Base-by-base conservation (phyloP, 106 monocot genomes). In the Agapanthus africanus region DNA sequence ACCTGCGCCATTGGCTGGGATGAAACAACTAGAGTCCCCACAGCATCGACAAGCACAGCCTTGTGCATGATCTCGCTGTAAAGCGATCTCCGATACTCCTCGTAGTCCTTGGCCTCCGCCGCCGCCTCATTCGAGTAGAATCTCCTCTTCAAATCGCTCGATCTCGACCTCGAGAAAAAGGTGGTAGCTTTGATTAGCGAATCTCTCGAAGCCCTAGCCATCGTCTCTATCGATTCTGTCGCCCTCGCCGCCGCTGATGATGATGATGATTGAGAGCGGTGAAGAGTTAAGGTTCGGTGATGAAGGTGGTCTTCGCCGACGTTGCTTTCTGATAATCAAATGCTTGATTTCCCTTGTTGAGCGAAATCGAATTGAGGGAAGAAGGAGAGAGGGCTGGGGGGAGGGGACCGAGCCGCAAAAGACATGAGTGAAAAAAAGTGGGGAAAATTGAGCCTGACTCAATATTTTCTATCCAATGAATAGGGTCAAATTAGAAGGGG, bases 1-100 rank as follows among this genome's bases (percentile, higher is more conserved):
- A 94, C 91, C 87, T 95, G 85, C 14, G 91, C 86, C 81, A 84
- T 91, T 21, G 91, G 88, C 76, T 95, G 85, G 8, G 95, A 83
- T 0, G 95, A 91, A 3, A 77, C 80, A 37, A 95, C 19, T 26
- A 95, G 91, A n/a, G 95, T 95, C 27, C 95, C 95, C 19, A 86
- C 95, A 38, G 91, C 95, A 70, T 95, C 95, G 38, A 95, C 95
- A 40, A 95, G 88, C 32, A 95, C 73, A 2, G 91, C 95, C 68
- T 73, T 91, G 76, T 95, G 88, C 1, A 91, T 95, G 78, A 95
- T 80, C 34, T 86, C 85, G 13, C 95, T 91, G 66, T 88, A 95
- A 15, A 85, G 54, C 4, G 91, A 73, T 68, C 78, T 78, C 62
- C 95, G 66, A 54, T 95, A 91, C 50, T 88, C 84, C 63, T 79